phyloP scores from a whole-genome alignment of 768 basidiomycete genomes.

The Tylopilus plumbeoviolaceoides region DNA sequence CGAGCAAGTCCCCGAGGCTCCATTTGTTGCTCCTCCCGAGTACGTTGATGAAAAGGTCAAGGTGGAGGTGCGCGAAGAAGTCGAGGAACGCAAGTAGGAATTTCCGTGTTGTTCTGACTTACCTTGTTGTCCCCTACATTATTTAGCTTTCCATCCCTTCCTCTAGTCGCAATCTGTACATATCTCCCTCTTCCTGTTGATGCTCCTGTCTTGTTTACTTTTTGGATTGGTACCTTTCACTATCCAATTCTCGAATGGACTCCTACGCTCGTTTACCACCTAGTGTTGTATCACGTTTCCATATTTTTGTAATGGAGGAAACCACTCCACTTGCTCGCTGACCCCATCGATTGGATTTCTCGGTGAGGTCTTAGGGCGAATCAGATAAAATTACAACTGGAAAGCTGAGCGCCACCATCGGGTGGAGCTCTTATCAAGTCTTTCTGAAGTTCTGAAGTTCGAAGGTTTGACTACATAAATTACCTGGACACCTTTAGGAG shows the following conservation, averaged over 20 bases:
- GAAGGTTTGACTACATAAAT: too few species aligned
- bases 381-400: too few species aligned
- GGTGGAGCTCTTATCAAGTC: too few species aligned
- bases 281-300: slow-evolving; percentile 16
- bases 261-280: slow-evolving; percentile 18
- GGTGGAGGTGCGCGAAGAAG: slow-evolving; percentile 9
- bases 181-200: slow-evolving; percentile 1
- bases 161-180: slow-evolving; percentile 5
- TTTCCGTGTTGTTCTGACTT: not conserved
- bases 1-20: slow-evolving; percentile 44
- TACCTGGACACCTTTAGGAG: too few species aligned
- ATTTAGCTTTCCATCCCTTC: not conserved
- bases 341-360: too few species aligned
- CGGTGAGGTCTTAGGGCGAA: too few species aligned
- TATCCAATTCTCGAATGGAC: slow-evolving; percentile 8
- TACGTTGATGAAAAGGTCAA: slow-evolving; percentile 57
- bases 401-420: too few species aligned
- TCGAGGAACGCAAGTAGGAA: slow-evolving; percentile 17
- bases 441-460: too few species aligned
- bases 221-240: not conserved
- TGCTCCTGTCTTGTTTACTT: slow-evolving; percentile 2
- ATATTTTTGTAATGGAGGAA: slow-evolving; percentile 1
- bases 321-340: not conserved
- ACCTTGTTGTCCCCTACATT: not conserved
- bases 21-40: slow-evolving; percentile 50